Evolutionary conservation across 1,284 basidiomycete genomes (phyloP), one percentile per base, ranked within the genome.

Genomic region (Boletus hoseneyae): DNA sequence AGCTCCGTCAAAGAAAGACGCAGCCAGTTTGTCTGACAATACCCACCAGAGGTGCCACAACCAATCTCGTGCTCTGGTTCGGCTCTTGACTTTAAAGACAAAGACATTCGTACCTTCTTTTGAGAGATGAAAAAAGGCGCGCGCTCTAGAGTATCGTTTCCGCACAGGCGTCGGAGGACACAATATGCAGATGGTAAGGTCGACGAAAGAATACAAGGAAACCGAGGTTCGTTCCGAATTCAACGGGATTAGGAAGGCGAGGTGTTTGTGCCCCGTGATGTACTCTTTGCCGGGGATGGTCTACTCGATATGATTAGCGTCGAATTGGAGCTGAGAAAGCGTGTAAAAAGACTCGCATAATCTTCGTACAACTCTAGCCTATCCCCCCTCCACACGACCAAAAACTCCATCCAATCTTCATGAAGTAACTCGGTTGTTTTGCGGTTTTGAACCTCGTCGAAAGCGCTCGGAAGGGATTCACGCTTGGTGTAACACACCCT

Each of bases 191-290:
- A 93, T 92, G 1, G 88, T 84, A 46, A 88, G 68, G 60, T 94
- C 91, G 36, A 85, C 78, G 53, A 88, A 87, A 11, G 90, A 93
- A 63, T 88, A 94, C 15, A 93, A 62, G 2, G 87, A 91, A 21
- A 93, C 67, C 30, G 73, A 76, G 0, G 89, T 91, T 40, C 71
- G 70, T 4, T 73, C 66, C 3, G 74, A 70, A 47, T 74, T 73
- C 32, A 93, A 72, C 1, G 88, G 85, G 37, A 92, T 80, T 6
- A 88, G 67, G 57, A 82, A 87, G 6, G 82, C 75, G 6, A 90
- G 77, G 50, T 82, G 75, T 60, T 90, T 88, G 59, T 84, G 82
- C 3, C 83, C 80, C 1, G 68, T 69, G 23, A 83, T 48, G 75
- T 77, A 79, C 61, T 86, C 83, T 61, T 79, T 83, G 15, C 78